phyloP scores from a whole-genome alignment of 2,329 filamentous ascomycete species.

The Hymenoscyphus occultus region DNA sequence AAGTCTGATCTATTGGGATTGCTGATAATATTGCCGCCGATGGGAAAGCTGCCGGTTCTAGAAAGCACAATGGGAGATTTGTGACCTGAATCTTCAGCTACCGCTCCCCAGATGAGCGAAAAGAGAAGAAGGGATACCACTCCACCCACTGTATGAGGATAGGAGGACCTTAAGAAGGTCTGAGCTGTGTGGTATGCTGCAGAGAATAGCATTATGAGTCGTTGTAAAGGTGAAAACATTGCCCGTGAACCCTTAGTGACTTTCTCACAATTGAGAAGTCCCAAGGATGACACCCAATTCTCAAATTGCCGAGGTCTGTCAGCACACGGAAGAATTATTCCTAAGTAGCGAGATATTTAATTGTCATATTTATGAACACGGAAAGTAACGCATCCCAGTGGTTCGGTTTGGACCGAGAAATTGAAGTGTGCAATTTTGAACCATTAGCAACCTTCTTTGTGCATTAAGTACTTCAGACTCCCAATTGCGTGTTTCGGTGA shows the following conservation, averaged over 20 bases:
- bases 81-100: neutral
- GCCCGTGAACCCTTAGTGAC: neutral
- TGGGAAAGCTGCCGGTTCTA: conserved; percentile 17
- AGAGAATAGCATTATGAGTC: neutral
- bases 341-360: neutral
- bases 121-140: neutral
- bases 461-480: too few species aligned
- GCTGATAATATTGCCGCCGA: conserved; percentile 13
- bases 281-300: neutral
- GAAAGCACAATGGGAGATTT: conserved; percentile 16
- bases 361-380: neutral
- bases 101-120: neutral
- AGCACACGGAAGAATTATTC: neutral
- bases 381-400: neutral
- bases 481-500: too few species aligned
- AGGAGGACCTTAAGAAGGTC: neutral
- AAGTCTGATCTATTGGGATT: conserved; percentile 7
- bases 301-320: neutral
- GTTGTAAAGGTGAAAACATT: neutral
- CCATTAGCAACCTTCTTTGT: too few species aligned
- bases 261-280: neutral
- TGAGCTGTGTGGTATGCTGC: neutral
- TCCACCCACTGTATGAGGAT: neutral
- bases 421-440: neutral
- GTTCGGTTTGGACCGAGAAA: neutral